Base-by-base conservation (phyloP, 306 rosid genomes). In the Parietaria judaica region DNA sequence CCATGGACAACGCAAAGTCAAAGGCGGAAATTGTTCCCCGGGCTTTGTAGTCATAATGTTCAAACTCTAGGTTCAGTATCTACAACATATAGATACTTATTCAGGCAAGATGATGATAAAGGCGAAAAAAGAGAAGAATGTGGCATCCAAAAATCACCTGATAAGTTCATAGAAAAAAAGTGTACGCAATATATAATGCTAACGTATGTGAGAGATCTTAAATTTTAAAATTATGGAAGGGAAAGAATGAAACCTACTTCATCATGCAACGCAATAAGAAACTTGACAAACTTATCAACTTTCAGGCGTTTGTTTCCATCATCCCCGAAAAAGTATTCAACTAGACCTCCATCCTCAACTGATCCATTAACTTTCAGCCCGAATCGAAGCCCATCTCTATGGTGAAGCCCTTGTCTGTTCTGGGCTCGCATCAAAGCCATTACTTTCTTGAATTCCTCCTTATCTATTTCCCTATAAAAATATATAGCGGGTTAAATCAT, bases 1-100 rank as follows among this genome's bases (percentile, higher is more conserved):
- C 96, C 88, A 92, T 70, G 76, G 99, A 92, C 69, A 86, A 74
- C 15, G 94, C 96, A 65, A 92, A 92, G 76, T 92, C 99, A 78
- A 79, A 82, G 44, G 90, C 94, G 4, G 83, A 76, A 76, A 92
- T 88, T 68, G 83, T 70, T 66, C 84, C 77, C 66, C 58, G 78
- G 49, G 58, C 47, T 64, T 86, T 88, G 72, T 86, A 88, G 82
- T 92, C 96, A 63, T 88, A 92, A 74, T 92, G 96, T 45, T 68
- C 76, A 72, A 86, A 92, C 88, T 92, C 99, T 79, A 92, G 66
- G 64, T 43, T 77, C 57, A 84, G 54, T 60, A 92, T 84, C 99
- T 88, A 47, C 78, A 79, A 61, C 66, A 73, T 52, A 51, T 8
- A 54, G 41, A 50, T 3, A 51, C 8, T 50, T 15, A 31, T 15